Conservation (phyloP, 2,329 filamentous ascomycete genomes). For the Phaeoacremonium minimum region DNA sequence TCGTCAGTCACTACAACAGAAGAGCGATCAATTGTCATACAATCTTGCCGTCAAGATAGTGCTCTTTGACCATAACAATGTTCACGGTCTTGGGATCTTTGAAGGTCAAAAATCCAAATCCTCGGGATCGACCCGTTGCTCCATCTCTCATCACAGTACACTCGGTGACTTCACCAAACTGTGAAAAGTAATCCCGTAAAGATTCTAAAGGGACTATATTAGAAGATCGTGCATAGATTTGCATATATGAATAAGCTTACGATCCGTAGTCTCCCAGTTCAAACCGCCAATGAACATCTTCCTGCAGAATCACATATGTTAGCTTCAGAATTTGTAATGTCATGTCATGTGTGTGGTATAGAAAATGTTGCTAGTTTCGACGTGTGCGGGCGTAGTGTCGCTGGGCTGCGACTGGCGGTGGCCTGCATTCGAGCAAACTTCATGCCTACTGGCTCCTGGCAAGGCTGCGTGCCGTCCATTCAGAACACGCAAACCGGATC, state of each 20-base stretch:
- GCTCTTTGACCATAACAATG: slow-evolving; percentile 99
- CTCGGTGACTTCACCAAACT: slow-evolving; percentile 95
- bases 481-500: no score
- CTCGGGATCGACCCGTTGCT: slow-evolving; percentile 85
- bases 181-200: slow-evolving; percentile 92
- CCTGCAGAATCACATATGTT: slow-evolving; percentile 44
- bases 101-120: slow-evolving; percentile 97
- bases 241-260: slow-evolving; percentile 52
- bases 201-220: slow-evolving; percentile 61
- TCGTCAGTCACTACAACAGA: no score
- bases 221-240: no score
- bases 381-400: no score
- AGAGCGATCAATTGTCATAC: slow-evolving; percentile 53
- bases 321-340: slow-evolving; percentile 9
- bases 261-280: slow-evolving; percentile 98
- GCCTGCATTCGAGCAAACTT: no score
- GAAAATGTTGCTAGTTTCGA: slow-evolving; percentile 34
- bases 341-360: slow-evolving; percentile 4
- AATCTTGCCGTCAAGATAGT: slow-evolving; percentile 96
- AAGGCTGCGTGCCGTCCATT: no score
- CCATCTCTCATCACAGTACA: slow-evolving; percentile 99
- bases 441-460: no score
- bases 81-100: slow-evolving; percentile 97
- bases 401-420: no score
- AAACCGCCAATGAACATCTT: slow-evolving; percentile 99